Evolutionary conservation across 768 basidiomycete species (phyloP).

Genomic region (Neoboletus brunneissimus): DNA sequence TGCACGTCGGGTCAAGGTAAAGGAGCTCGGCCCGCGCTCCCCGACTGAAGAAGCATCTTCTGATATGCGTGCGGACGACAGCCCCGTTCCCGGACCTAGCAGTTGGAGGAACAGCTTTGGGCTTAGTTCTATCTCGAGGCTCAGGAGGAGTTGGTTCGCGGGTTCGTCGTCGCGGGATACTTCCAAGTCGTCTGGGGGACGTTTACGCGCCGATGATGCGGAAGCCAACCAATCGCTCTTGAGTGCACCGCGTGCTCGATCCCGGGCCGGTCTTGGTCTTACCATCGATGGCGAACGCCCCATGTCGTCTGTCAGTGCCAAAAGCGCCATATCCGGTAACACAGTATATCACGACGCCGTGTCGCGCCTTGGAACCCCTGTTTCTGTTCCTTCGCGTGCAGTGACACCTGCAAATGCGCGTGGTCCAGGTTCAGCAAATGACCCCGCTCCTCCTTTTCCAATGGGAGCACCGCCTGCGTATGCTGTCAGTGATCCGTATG

Average conservation of each 20-base stretch:
- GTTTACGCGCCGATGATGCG: slow-evolving; percentile 39
- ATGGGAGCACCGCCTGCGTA: slow-evolving; percentile 32
- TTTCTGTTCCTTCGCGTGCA: slow-evolving; percentile 42
- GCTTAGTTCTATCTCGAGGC: slow-evolving; percentile 45
- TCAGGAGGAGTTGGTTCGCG: slow-evolving; percentile 61
- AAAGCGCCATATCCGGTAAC: slow-evolving; percentile 50
- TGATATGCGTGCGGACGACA: slow-evolving; percentile 10
- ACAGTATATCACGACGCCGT: slow-evolving; percentile 64
- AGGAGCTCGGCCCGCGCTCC: slow-evolving; percentile 30
- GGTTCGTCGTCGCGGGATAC: slow-evolving; percentile 31
- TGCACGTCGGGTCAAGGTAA: slow-evolving; percentile 40
- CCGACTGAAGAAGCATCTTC: slow-evolving; percentile 17
- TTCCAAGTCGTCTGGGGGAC: slow-evolving; percentile 29
- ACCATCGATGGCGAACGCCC: slow-evolving; percentile 48
- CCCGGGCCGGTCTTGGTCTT: slow-evolving; percentile 37
- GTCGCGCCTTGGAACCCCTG: slow-evolving; percentile 45
- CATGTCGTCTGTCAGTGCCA: slow-evolving; percentile 53
- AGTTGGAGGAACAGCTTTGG: slow-evolving; percentile 40
- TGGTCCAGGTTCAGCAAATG: slow-evolving; percentile 8
- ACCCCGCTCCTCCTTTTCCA: slow-evolving; percentile 17
- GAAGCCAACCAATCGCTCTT: slow-evolving; percentile 46
- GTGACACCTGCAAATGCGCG: slow-evolving; percentile 42
- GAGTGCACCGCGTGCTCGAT: slow-evolving; percentile 17
- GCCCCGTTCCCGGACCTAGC: slow-evolving; percentile 28
- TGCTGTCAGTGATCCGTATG: slow-evolving; percentile 30